Evolutionary conservation across 2,329 filamentous ascomycete species (phyloP).

Genomic region (Chrysosporium keratinophilum): DNA sequence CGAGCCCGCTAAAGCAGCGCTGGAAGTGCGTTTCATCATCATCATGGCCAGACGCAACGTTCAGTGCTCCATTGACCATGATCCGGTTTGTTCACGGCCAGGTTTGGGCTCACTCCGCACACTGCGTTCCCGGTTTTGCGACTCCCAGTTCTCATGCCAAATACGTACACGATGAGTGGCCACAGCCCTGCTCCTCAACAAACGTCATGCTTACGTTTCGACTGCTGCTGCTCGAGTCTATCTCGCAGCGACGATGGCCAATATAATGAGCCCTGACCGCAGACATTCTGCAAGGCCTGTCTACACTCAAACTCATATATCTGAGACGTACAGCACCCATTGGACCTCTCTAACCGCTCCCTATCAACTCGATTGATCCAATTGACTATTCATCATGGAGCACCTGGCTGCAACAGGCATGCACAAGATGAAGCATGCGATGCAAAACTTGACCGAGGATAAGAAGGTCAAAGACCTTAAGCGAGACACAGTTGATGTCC

Average conservation of each 20-base stretch:
- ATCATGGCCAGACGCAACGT: too few species aligned
- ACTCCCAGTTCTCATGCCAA: too few species aligned
- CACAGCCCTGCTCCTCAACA: neutral
- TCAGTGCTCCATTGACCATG: too few species aligned
- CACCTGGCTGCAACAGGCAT: slow-evolving; percentile 20
- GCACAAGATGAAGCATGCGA: slow-evolving; percentile 23
- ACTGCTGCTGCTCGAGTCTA: neutral
- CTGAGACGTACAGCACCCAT: neutral
- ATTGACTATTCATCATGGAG: neutral
- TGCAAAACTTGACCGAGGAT: slow-evolving; percentile 18
- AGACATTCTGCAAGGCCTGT: too few species aligned
- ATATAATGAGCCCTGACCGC: neutral
- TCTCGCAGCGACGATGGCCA: neutral
- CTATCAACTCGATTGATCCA: neutral
- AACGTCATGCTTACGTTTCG: slow-evolving; percentile 5
- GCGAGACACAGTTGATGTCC: slow-evolving; percentile 48
- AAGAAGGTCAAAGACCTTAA: slow-evolving; percentile 54
- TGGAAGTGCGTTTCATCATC: too few species aligned
- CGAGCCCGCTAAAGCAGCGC: too few species aligned
- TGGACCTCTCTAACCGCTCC: neutral
- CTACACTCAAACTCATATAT: too few species aligned
- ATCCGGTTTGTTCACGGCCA: too few species aligned
- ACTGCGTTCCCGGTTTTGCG: too few species aligned
- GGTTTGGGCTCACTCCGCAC: too few species aligned
- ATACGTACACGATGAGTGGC: neutral